These are phyloP conservation scores for Closterium sp. DNA, from an alignment of 139 green algal species.

Conservation along the genomic window DNA sequence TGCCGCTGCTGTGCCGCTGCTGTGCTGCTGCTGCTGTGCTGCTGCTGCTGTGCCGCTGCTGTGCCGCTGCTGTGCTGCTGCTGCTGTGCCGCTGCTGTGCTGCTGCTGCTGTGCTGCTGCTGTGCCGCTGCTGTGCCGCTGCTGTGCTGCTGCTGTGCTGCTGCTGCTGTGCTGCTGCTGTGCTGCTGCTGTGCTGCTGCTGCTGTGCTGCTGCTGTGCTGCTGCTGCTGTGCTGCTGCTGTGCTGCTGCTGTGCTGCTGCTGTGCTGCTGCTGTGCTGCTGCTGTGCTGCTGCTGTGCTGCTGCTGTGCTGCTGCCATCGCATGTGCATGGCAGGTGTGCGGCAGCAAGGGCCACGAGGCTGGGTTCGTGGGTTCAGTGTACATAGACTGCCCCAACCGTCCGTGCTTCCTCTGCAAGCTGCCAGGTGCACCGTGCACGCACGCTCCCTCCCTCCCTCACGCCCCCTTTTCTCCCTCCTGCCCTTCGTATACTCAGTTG, in stretches of 20 bases:
- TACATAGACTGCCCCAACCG: conserved; percentile 87
- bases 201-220: neutral
- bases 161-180: neutral
- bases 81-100: neutral
- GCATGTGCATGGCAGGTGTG: conserved; percentile 73
- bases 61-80: no score
- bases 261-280: neutral
- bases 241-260: no score
- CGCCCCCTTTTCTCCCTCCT: no score
- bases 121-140: no score
- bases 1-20: no score
- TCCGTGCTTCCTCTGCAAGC: conserved; percentile 86
- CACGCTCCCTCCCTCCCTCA: neutral
- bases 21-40: neutral
- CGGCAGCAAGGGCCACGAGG: conserved; percentile 71
- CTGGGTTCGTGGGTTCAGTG: conserved; percentile 77
- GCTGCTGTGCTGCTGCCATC: neutral
- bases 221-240: neutral
- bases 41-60: neutral
- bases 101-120: no score
- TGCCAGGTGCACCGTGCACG: conserved; percentile 30
- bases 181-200: no score
- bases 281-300: neutral
- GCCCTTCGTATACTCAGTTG: no score
- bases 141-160: no score